phyloP scores from a whole-genome alignment of 106 monocot species.

The Cymbidium sinense region DNA sequence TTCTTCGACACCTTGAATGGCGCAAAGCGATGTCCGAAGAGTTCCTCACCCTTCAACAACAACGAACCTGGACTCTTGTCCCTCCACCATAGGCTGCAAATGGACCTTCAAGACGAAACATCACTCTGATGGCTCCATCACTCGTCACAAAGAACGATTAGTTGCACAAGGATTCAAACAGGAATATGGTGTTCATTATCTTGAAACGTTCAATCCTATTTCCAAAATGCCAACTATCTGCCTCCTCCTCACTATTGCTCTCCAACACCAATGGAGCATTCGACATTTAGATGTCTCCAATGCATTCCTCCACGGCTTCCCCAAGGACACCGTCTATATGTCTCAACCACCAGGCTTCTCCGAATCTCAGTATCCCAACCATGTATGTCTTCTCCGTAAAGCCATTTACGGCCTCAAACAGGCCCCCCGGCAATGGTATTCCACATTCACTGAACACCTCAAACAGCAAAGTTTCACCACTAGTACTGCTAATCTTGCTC shows the following conservation, averaged over 20 bases:
- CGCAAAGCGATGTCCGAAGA: constrained; percentile 2
- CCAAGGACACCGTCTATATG: constrained; percentile 6
- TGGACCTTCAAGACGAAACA: not conserved
- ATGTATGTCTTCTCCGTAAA: not conserved
- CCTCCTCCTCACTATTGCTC: not conserved
- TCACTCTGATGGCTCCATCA: not conserved
- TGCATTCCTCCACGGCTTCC: constrained; percentile 6
- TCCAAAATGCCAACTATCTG: constrained; percentile 3
- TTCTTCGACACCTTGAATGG: not conserved
- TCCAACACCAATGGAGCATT: not conserved
- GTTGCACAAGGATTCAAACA: constrained; percentile 2
- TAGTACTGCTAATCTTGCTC: not conserved
- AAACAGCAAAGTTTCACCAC: not conserved
- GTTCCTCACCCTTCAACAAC: not conserved
- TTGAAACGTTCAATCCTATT: not conserved
- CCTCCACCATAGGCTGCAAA: not conserved
- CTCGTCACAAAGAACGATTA: not conserved
- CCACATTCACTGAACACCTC: not conserved
- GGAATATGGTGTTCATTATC: not conserved
- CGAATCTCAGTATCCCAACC: not conserved
- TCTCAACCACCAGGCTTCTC: not conserved
- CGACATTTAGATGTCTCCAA: not conserved
- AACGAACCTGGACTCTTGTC: not conserved
- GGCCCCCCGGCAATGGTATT: not conserved
- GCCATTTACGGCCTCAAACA: constrained; percentile 8